A percentile compares a stretch with the other conserved stretches of the same genome.
phyloP scores from a whole-genome alignment of 208 protist genomes.

The Leishmania guyanensis region DNA sequence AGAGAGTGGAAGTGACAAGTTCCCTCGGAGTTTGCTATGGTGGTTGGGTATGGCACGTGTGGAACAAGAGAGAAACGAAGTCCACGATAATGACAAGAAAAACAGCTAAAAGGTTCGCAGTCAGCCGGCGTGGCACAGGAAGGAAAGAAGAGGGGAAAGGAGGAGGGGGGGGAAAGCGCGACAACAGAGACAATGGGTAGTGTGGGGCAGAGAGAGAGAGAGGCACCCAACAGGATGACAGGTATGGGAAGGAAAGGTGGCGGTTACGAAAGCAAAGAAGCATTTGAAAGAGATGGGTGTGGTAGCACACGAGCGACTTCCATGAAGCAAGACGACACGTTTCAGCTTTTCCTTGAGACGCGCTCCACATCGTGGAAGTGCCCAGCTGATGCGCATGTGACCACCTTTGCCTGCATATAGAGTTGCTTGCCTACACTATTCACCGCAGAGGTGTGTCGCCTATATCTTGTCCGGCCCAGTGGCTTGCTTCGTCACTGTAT shows the following conservation, averaged over 20 bases:
- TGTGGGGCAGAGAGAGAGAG: not conserved
- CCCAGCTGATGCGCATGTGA: not conserved
- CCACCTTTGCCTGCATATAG: not conserved
- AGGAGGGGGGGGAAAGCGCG: not conserved
- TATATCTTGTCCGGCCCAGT: not conserved
- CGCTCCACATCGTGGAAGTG: not conserved
- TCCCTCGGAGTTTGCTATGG: not conserved
- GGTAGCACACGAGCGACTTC: too few species aligned
- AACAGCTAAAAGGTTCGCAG: not conserved
- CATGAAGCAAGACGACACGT: not conserved
- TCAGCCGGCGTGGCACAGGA: not conserved
- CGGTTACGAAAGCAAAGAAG: not conserved
- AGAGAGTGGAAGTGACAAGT: not conserved
- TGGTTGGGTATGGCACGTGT: not conserved
- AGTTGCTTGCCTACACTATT: not conserved
- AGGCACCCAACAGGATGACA: not conserved
- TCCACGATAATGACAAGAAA: not conserved
- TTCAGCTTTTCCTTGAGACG: not conserved
- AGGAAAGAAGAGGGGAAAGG: not conserved
- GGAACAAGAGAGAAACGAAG: not conserved
- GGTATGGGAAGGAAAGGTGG: not conserved
- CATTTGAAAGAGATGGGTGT: not conserved
- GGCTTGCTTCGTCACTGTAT: not conserved
- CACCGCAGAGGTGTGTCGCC: too few species aligned
- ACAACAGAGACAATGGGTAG: not conserved